Evolutionary conservation across 768 basidiomycete genomes (phyloP), one percentile per base, ranked within the genome.

Genomic region (Suillus placidus): DNA sequence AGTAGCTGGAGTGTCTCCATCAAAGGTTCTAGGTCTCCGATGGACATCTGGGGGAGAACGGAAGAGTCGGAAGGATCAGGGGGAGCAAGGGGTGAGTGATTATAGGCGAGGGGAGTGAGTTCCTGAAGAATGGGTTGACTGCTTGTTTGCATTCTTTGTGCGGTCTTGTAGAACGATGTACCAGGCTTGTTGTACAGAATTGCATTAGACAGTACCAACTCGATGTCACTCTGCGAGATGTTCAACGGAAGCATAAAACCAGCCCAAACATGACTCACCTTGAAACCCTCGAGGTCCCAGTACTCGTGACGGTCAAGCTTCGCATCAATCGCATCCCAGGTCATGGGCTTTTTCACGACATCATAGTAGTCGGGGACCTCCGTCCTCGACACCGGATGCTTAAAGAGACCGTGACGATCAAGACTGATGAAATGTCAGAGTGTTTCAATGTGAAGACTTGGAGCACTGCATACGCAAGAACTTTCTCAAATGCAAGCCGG

Each of bases 321-420:
- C 35, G 79, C 77, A 55, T 93, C 90, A 72, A 99, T 97, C 35
- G 82, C 83, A 14, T 82, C 83, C 88, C 96, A 95, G 66, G 90
- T 91, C 94, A 97, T 97, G 0, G 97, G 97, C 4, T 84, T 80
- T 71, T 88, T 84, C 71, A 99, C 84, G 42, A 97, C 81, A 55
- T 94, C 90, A 72, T 91, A 94, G 74, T 99, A 99, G 72, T 98
- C 96, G 1, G 92, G 93, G 0, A 96, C 94, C 47, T 91, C 87
- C 1, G 78, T 80, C 69, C 82, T 88, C 49, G 88, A 90, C 43
- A 98, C 95, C 0, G 96, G 94, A 66, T 89, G 86, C 66, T 87
- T 86, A 79, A 99, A 99, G 67, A 88, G 83, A 52, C 89, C 89
- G 6, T 84, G 79, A 20, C 86, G 84, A 73, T 98, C 95, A 57